Base-by-base conservation (phyloP, 345 rosid genomes). In the Moringa oleifera region DNA sequence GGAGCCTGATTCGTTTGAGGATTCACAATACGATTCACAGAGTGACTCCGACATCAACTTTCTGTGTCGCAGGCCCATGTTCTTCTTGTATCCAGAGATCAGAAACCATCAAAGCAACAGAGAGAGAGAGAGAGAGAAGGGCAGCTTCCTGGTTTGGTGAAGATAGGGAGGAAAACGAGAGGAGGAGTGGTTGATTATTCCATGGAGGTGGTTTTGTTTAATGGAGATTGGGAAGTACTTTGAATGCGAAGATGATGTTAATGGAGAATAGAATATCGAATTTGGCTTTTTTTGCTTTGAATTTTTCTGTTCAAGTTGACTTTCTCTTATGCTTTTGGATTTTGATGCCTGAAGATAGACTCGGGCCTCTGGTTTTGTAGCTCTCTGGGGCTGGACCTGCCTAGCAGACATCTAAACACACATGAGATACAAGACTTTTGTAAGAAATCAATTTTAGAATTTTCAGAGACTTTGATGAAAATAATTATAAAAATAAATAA, bases 41-140 rank as follows among this genome's bases (percentile, higher is more conserved):
- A 24, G 0, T 0, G 20, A n/a, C 25, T 11, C 41, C 22, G 63
- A n/a, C 18, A 60, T 0, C 18, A 71, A 49, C 53, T 65, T 64
- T 71, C 63, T 50, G 60, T 60, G 56, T 18, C n/a, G 63, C 22
- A 72, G 53, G 45, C 19, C 67, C 71, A 66, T 67, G 23, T 28
- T 50, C 10, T n/a, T n/a, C n/a, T n/a, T 13, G 33, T 16, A 55
- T 47, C 24, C 25, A 41, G 63, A 23, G 31, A 22, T 45, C 18
- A 19, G 33, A 28, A 28, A 25, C 18, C 51, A 68, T 62, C 19
- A 47, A 45, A 25, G 24, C 10, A 36, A 45, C n/a, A 13, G 55
- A 2, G 2, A 28, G 33, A 28, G 33, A 28, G 8, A 28, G 3
- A 41, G 47, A 41, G 47, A 41, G 47, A 41, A 41, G 47, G 47